Conservation (phyloP, 2,329 filamentous ascomycete species). For the Ramularia endophylla region DNA sequence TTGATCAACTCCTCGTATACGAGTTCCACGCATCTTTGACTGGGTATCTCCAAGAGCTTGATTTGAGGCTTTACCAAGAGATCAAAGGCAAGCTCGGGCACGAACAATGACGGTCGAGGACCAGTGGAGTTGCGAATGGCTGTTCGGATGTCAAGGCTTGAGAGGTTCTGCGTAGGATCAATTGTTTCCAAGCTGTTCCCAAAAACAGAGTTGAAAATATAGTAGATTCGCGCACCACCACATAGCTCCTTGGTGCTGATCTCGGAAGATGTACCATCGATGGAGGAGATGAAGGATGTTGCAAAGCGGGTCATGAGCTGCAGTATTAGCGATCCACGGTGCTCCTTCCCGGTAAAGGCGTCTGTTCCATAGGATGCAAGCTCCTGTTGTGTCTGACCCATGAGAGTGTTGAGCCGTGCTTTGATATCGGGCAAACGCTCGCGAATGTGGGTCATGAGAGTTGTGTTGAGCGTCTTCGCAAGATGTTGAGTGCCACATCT, state of each 20-base stretch:
- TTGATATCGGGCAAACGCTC: conserved; percentile 97
- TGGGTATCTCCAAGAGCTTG: conserved; percentile 89
- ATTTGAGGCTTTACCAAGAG: conserved; percentile 97
- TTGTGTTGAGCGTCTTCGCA: conserved; percentile 90
- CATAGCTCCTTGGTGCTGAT: conserved; percentile 98
- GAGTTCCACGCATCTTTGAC: conserved; percentile 92
- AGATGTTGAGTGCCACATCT: conserved; percentile 91
- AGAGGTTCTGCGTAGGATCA: conserved; percentile 91
- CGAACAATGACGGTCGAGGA: conserved; percentile 89
- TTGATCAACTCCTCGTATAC: conserved; percentile 99
- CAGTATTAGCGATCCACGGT: conserved; percentile 87
- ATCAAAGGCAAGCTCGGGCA: conserved; percentile 96
- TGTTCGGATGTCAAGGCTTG: conserved; percentile 89
- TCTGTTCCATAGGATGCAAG: conserved; percentile 96
- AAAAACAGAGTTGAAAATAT: conserved; percentile 99
- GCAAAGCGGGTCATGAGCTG: conserved; percentile 98
- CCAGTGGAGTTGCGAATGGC: conserved; percentile 98
- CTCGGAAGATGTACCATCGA: conserved; percentile 96
- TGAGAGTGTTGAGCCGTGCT: conserved; percentile 90
- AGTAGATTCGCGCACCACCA: conserved; percentile 91
- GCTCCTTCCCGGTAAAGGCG: conserved; percentile 95
- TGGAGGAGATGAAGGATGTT: conserved; percentile 95
- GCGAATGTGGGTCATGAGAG: conserved; percentile 92
- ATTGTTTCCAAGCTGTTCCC: conserved; percentile 94
- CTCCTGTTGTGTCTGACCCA: conserved; percentile 99